Evolutionary conservation across 2,329 filamentous ascomycete genomes (phyloP).

Genomic region (Colletotrichum sp.): DNA sequence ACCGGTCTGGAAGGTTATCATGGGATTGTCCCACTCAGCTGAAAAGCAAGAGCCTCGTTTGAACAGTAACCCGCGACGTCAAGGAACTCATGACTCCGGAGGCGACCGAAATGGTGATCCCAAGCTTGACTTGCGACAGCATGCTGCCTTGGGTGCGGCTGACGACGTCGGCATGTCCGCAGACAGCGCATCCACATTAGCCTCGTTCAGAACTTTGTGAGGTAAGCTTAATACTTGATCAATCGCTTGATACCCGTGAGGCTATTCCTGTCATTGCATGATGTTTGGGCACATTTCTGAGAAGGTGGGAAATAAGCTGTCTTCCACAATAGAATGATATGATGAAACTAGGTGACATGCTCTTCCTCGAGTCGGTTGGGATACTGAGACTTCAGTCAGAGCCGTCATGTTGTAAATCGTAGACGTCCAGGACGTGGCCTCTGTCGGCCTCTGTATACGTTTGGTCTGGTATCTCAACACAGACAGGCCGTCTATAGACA

Average conservation of each 20-base stretch:
- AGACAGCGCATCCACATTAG: background rate
- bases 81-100: background rate
- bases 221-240: no score
- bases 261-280: background rate
- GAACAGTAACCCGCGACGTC: background rate
- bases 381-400: background rate
- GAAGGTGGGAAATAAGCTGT: background rate
- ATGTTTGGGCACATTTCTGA: background rate
- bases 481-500: background rate
- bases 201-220: no score
- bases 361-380: background rate
- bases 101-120: background rate
- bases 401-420: background rate
- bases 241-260: no score
- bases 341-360: fast-evolving
- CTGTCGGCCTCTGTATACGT: background rate
- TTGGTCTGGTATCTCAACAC: background rate
- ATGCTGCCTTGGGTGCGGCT: background rate
- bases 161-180: background rate
- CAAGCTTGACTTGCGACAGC: background rate
- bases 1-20: background rate
- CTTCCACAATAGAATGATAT: background rate
- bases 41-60: background rate
- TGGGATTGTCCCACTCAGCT: background rate
- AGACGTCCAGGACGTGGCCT: background rate